These are phyloP conservation scores for Cyclostephanos invisitatus DNA, from an alignment of 108 stramenopile genomes.

Conservation along the genomic window DNA sequence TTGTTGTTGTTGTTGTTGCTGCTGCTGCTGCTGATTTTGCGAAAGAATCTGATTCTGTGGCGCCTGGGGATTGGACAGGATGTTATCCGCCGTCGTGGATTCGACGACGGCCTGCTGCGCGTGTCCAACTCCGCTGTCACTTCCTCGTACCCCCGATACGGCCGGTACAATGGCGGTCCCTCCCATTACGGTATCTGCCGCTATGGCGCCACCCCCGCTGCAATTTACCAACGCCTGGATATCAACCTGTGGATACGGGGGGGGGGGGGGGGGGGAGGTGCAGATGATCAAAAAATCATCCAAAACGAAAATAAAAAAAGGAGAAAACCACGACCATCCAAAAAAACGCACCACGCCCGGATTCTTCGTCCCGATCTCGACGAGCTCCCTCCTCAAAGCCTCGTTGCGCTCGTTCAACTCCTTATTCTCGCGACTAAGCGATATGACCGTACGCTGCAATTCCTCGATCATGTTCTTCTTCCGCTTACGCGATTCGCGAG, in stretches of 20 bases:
- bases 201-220: neutral
- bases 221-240: slow-evolving; percentile 13
- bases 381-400: slow-evolving; percentile 60
- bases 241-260: neutral
- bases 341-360: slow-evolving; percentile 55
- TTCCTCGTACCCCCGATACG: no score
- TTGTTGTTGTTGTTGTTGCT: slow-evolving; percentile 1
- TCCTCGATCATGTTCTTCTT: slow-evolving; percentile 93
- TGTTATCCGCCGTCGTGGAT: neutral
- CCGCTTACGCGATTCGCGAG: slow-evolving; percentile 82
- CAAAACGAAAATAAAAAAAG: no score
- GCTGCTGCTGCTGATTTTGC: neutral
- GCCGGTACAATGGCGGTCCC: no score
- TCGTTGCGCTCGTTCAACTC: slow-evolving; percentile 85
- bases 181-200: no score
- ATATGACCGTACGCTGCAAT: slow-evolving; percentile 84
- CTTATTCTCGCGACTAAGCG: slow-evolving; percentile 81
- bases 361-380: slow-evolving; percentile 84
- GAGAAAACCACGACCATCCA: neutral
- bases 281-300: no score
- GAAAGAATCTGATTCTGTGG: neutral
- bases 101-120: neutral
- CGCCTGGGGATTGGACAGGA: neutral
- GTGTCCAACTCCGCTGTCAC: no score
- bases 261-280: neutral